Base-by-base conservation (phyloP, 306 rosid species). In the Casuarina equisetifolia region DNA sequence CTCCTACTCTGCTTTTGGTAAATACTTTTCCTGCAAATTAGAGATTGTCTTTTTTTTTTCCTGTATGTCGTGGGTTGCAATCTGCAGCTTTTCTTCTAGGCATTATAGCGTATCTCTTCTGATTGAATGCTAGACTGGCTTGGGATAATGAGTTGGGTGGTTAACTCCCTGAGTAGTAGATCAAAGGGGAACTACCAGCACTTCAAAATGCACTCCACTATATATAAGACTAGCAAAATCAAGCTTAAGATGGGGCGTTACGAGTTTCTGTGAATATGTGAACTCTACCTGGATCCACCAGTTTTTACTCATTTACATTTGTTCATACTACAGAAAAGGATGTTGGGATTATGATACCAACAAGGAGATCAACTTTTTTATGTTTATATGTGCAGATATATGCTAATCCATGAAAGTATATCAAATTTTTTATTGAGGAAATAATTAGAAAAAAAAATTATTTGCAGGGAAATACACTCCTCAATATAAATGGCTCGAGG, bases 1-100 rank as follows among this genome's bases (percentile, higher is more conserved):
- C 59, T 89, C 97, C 63, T 91, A 95, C 84, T 87, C 97, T 39
- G 89, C 96, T 13, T 90, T 77, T 73, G 98, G 98, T 94, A 88
- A 69, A 17, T 6, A 40, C 3, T 67, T 17, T 67, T 40, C 50
- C n/a, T 67, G 40, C n/a, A 13, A 0, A 1, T 67, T 67, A 1
- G 1, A 6, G 19, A 25, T 25, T 25, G 32, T 25, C 32, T n/a
- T n/a, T 42, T 9, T 67, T 42, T 5, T 25, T 25, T 25, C 32
- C 32, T 25, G 32, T 25, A 25, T 25, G 32, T 25, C 32, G 0
- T 25, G 32, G 32, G 32, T 25, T 25, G 1, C 32, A 25, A 25
- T 25, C 50, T 67, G 71, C 71, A 7, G 71, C 71, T 42, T 42
- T n/a, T 16, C n/a, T 67, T 40, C 15, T 43, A 67, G 10, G 50